Base-by-base conservation (phyloP, 2,329 filamentous ascomycete genomes). In the Akanthomyces uredinophilus region DNA sequence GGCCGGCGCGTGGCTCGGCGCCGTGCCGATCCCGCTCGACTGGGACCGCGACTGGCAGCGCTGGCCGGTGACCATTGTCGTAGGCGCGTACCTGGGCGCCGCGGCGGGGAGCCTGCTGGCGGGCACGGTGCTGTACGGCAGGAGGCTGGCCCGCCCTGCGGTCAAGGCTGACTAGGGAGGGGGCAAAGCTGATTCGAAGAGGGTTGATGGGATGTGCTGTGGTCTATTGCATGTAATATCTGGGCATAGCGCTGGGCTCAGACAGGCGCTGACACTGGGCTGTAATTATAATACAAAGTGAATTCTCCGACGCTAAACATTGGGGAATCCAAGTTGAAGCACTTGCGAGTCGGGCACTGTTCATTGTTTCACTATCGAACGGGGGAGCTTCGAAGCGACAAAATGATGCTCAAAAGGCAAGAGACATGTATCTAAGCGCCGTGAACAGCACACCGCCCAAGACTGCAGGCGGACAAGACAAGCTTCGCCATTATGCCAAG, bases 1-100 rank as follows among this genome's bases (percentile, higher is more conserved):
- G 29, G 69, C 94, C 1, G 95, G 95, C 6, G 92, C 91, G 46
- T 98, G 95, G 95, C 78, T 96, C 47, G 95, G 95, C 4, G 95
- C 95, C 8, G 86, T 98, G 59, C 95, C 96, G 0, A 98, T 99
- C 68, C 95, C 95, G 2, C 79, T 99, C 67, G 95, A 99, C 74
- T 98, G 94, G 94, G 95, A 99, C 74, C 87, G 95, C n/a, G 92
- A 96, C 68, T 99, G 95, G 95, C 95, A 99, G 83, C 91, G 89
- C 74, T 99, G 94, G 90, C 95, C 95, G 0, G 88, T 98, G 53
- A 99, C 95, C 0, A 90, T 99, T 63, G 77, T 98, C 5, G 87
- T 85, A 2, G 95, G 95, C 3, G 81, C 90, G 20, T 98, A 96
- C 74, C 76, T 85, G 6, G 95, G 95, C 1, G 92, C 90, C 74